Conservation (phyloP, 1,284 basidiomycete species). For the Cerrena zonata region DNA sequence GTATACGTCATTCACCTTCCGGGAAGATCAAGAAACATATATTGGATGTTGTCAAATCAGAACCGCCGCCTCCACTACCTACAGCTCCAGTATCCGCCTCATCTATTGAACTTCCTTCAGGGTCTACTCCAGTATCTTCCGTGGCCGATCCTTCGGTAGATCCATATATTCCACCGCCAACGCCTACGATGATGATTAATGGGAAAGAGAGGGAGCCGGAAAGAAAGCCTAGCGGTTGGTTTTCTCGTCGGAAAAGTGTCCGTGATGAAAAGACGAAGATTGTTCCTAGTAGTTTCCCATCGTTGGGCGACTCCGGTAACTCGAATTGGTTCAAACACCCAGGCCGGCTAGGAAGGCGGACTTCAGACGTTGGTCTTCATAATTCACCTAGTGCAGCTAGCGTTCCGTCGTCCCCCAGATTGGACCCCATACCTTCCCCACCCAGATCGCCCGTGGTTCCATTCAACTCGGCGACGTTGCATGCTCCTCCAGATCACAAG, state of each 20-base stretch:
- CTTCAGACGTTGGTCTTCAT: conserved; percentile 16
- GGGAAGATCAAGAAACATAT: neutral
- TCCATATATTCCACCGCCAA: neutral
- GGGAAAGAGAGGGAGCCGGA: conserved; percentile 38
- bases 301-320: neutral
- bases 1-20: conserved; percentile 11
- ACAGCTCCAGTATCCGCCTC: neutral
- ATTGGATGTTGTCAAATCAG: too few species aligned
- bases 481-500: conserved; percentile 17
- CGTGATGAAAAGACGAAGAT: conserved; percentile 4
- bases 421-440: neutral
- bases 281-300: neutral
- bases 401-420: neutral
- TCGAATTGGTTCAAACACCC: neutral
- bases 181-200: conserved; percentile 16
- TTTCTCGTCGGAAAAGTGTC: conserved; percentile 42
- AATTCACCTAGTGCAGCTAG: too few species aligned
- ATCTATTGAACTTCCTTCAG: neutral
- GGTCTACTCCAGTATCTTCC: neutral
- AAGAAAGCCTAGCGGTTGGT: conserved; percentile 47
- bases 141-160: neutral
- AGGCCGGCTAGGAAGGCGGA: conserved; percentile 10
- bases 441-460: neutral
- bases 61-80: conserved; percentile 1
- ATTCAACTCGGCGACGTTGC: neutral